Base-by-base conservation (phyloP, 192 early-diverging fungal genomes). In the Backusella luteola region DNA sequence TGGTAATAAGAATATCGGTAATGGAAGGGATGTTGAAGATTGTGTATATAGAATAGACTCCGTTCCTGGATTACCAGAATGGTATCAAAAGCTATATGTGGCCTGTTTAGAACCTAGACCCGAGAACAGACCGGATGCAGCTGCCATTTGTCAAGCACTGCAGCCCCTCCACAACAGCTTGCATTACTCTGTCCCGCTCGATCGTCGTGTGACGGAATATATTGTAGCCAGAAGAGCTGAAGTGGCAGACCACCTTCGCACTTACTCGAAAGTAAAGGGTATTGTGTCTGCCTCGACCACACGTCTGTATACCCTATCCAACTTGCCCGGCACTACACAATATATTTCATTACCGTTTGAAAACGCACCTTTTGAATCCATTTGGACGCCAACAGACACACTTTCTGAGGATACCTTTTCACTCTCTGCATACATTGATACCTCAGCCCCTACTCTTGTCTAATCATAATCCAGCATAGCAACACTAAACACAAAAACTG, bases 81-180 rank as follows among this genome's bases (percentile, higher is more conserved):
- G 80, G 80, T 81, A 76, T 32, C 17, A 53, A 39, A 70, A 77
- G 49, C 56, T 82, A 4, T 82, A 78, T 69, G 39, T 74, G 12
- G 73, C 80, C 2, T 82, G 80, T 66, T 34, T 82, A 32, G 80
- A 82, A 26, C 73, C 74, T n/a, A 67, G 63, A 35, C 77, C 75
- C 6, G 70, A 75, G 23, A 74, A 82, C 49, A 68, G 80, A 63
- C 80, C 80, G 32, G 73, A 70, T 21, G 80, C 80, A 7, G 35
- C 69, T 34, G 68, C 73, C 49, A 77, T 81, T 6, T 74, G 76
- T 66, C 67, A 74, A 32, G 73, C 76, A 32, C 44, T 81, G 23
- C 80, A 77, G 11, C 49, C 72, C 0, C 68, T 77, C 53, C 76
- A 81, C 49, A 73, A 71, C 26, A 32, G 46, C 4, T 71, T 81